Base-by-base conservation (phyloP, 257 asterid species). In the Ballota nigra region DNA sequence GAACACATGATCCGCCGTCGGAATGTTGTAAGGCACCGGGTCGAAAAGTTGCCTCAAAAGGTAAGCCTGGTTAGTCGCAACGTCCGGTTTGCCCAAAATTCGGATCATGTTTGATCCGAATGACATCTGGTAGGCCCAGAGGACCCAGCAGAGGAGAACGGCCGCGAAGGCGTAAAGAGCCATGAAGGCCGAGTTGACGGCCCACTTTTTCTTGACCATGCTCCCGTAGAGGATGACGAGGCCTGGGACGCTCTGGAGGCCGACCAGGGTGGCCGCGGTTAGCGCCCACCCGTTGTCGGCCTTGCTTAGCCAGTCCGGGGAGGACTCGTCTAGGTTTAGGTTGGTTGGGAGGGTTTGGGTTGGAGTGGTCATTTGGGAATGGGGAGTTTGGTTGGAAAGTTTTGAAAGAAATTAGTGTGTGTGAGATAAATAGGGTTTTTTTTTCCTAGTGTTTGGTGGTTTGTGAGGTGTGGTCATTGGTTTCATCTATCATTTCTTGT, bases 151-250 rank as follows among this genome's bases (percentile, higher is more conserved):
- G 1, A 89, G 62, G 55, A 87, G 82, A 3, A 80, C 92, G 0
- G 90, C 79, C 1, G 96, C 92, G 68, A 89, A 89, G 55, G 94
- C 96, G 66, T 89, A 89, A 0, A 87, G 81, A 28, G 90, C 94
- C 96, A 89, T 87, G 79, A 89, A 89, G 7, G 93, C 88, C 1
- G 96, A 89, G 70, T 86, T 86, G 0, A 86, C 96, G 2, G 92
- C 96, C 96, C 92, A 88, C 69, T 88, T 88, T 15, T 86, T 88
- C 81, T 88, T 86, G 3, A 86, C 90, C 87, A 88, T 86, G 80
- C 91, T 83, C n/a, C 96, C 96, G 62, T 89, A 89, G 10, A 89
- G 70, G 1, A 89, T 83, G 2, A 89, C 86, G 0, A 89, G 88
- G 36, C 96, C 96, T 5, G 92, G 96, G 9, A 88, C 86, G 68